Evolutionary conservation across 75 land plant species (phyloP).

Genomic region (Pseudotsuga menziesii): DNA sequence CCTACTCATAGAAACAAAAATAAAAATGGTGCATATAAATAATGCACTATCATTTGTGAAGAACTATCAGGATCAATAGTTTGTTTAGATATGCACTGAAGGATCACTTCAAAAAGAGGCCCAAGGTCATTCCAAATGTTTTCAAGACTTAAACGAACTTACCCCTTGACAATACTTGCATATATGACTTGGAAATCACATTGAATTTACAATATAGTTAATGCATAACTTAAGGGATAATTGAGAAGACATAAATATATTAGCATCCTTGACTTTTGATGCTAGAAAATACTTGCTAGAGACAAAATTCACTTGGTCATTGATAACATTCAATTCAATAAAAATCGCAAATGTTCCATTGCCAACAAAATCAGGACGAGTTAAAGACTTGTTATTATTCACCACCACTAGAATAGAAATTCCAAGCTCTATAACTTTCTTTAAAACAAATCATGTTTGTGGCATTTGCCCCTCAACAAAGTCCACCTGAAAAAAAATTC

Average conservation of each 20-base stretch:
- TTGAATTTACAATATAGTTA: conserved; percentile 39
- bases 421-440: conserved; percentile 92
- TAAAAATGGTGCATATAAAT: not conserved
- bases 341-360: conserved; percentile 97
- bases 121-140: conserved; percentile 87
- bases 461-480: conserved; percentile 99
- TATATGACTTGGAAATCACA: conserved; percentile 97
- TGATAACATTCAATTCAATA: conserved; percentile 86
- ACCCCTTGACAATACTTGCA: conserved; percentile 91
- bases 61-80: conserved; percentile 71
- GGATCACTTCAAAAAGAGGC: conserved; percentile 86
- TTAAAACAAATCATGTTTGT: conserved; percentile 92
- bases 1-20: not conserved
- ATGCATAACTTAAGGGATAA: not conserved
- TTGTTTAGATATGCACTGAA: conserved; percentile 92
- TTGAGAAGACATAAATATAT: not conserved
- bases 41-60: conserved; percentile 90
- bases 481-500: conserved; percentile 97
- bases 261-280: not conserved
- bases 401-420: conserved; percentile 94
- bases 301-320: conserved; percentile 75
- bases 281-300: not conserved
- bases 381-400: conserved; percentile 89
- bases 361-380: conserved; percentile 92
- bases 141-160: conserved; percentile 81